Evolutionary conservation across 176 grass and related monocot species (phyloP).

Genomic region (Oryza meyeriana): DNA sequence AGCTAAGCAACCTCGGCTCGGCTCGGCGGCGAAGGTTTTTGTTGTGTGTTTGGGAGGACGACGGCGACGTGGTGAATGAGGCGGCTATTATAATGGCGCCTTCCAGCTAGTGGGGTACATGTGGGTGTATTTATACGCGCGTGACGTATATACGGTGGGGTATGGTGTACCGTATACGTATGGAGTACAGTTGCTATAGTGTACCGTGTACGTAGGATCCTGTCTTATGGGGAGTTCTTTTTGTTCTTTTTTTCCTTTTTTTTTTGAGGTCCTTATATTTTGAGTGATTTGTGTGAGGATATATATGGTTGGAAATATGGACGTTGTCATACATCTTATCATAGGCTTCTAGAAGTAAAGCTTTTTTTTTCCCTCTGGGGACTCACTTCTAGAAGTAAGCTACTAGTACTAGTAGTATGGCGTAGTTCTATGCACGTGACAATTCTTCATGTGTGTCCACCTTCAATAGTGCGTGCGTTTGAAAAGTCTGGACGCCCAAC

Average conservation of each 20-base stretch:
- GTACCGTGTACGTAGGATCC: background rate
- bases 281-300: background rate
- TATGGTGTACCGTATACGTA: background rate
- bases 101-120: background rate
- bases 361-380: too few species aligned
- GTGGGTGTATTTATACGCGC: background rate
- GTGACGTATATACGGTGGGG: background rate
- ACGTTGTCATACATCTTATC: too few species aligned
- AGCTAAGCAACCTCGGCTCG: background rate
- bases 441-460: too few species aligned
- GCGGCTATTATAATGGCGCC: constrained; percentile 37
- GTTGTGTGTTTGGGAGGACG: background rate
- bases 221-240: background rate
- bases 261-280: background rate
- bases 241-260: background rate
- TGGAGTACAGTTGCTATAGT: background rate
- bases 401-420: too few species aligned
- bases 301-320: background rate
- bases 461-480: too few species aligned
- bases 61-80: constrained; percentile 9
- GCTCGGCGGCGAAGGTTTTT: background rate
- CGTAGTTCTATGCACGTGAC: too few species aligned
- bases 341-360: too few species aligned
- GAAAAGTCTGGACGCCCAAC: too few species aligned
- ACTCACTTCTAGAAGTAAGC: too few species aligned